Base-by-base conservation (phyloP, 129 eudicot species). In the Saposhnikovia divaricata region DNA sequence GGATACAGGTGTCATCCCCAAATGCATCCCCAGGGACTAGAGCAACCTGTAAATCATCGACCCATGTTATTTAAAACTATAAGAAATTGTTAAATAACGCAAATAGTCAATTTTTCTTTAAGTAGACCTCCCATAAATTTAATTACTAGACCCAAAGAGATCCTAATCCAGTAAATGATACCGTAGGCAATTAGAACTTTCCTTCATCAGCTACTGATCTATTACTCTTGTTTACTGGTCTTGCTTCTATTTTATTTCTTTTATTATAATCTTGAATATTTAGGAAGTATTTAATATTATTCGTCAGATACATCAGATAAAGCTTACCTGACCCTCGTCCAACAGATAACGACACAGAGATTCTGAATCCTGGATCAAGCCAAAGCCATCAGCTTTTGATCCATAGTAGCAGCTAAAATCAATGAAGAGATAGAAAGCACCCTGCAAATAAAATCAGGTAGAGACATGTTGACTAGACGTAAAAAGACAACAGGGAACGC, bases 371-470 rank as follows among this genome's bases (percentile, higher is more conserved):
- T 87, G 80, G 79, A 95, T 87, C 46, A 59, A 70, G 77, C 98
- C 98, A 82, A 95, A 92, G 69, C 90, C 98, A 79, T 95, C 94
- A 72, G 86, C 94, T 85, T 89, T 85, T 1, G 77, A 43, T 13
- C 98, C 98, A 77, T 92, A 92, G 89, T 92, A 95, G 79, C 84
- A 81, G 89, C 98, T 95, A 82, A 95, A 92, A 87, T 95, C 98
- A 79, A 95, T 88, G 86, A 95, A 92, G 31, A 95, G 96, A 81
- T 95, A 95, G 84, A 95, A 95, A 74, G 98, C 98, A 80, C 98
- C 98, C 97, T 95, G 91, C 84, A 85, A 82, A 73, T 19, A 27
- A 9, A 40, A 23, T 72, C 47, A 73, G 16, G 79, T 80, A 31
- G 43, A 51, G 39, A 79, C 55, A 68, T 13, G 66, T 74, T 42